A percentile compares a stretch with the other conserved stretches of the same genome.
phyloP scores from a whole-genome alignment of 495 filamentous ascomycete genomes.

The Geoglossum glabrum region DNA sequence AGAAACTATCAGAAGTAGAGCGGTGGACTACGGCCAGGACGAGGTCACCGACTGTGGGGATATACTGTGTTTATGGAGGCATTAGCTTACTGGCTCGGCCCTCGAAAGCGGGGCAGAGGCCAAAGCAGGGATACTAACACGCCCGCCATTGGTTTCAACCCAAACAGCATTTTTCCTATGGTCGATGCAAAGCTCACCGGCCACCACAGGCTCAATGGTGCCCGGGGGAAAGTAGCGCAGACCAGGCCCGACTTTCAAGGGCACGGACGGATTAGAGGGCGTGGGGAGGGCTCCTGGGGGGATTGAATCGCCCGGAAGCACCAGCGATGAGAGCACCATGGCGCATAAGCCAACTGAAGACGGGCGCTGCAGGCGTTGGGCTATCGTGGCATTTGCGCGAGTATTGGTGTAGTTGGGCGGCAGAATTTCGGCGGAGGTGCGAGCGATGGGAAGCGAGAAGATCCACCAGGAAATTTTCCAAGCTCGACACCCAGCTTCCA shows the following conservation, averaged over 20 bases:
- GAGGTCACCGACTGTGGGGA: conserved; percentile 54
- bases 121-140: conserved; percentile 23
- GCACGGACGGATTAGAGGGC: conserved; percentile 38
- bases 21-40: conserved; percentile 70
- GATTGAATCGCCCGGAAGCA: conserved; percentile 66
- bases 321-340: conserved; percentile 17
- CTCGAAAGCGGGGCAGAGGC: neutral
- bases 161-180: conserved; percentile 58
- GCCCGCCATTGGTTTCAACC: conserved; percentile 47
- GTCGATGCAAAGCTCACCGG: conserved; percentile 63
- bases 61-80: conserved; percentile 35
- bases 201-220: conserved; percentile 50
- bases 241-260: conserved; percentile 72
- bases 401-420: neutral
- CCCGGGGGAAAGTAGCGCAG: conserved; percentile 51
- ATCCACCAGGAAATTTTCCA: neutral
- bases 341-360: neutral
- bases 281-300: conserved; percentile 35
- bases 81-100: neutral
- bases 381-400: conserved; percentile 1
- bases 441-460: neutral
- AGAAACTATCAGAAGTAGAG: conserved; percentile 53
- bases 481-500: too few relatives aligned
- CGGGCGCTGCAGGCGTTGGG: neutral
- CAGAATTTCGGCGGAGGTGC: neutral